A percentile compares a stretch with the other conserved stretches of the same genome.
Evolutionary conservation across 805 yeast genomes (phyloP).

Genomic region (Candida jianshihensis): DNA sequence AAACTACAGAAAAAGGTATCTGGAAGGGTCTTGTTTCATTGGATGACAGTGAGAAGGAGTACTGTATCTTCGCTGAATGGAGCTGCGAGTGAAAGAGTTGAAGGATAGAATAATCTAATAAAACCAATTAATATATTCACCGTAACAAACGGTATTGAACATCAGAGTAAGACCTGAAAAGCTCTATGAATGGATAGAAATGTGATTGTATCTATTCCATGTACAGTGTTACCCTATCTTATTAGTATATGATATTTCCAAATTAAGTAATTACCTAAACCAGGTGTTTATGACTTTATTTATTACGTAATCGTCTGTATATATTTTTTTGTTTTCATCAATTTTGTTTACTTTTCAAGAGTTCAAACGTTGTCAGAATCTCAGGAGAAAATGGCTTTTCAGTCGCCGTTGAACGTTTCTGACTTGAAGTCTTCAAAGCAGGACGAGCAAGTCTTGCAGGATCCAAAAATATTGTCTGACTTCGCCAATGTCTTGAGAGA

Average conservation of each 20-base stretch:
- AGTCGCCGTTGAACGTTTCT: slow-evolving; percentile 1
- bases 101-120: no score
- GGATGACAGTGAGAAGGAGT: slow-evolving; percentile 70
- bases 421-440: background rate
- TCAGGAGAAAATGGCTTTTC: background rate
- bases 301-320: background rate
- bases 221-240: no score
- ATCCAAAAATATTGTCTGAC: slow-evolving; percentile 17
- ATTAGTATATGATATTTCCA: no score
- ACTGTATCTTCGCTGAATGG: slow-evolving; percentile 95
- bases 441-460: slow-evolving; percentile 6
- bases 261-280: background rate
- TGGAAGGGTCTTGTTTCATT: slow-evolving; percentile 81
- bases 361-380: background rate
- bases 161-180: no score
- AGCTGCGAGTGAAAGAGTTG: slow-evolving; percentile 39
- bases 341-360: background rate
- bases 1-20: slow-evolving; percentile 63
- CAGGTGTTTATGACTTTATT: background rate
- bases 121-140: no score
- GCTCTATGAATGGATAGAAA: no score
- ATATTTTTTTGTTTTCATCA: background rate
- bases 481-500: slow-evolving; percentile 35
- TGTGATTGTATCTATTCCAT: no score
- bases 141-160: no score